Evolutionary conservation across 169 alveolate species (phyloP).

Genomic region (Pseudocohnilembus persalinus): DNA sequence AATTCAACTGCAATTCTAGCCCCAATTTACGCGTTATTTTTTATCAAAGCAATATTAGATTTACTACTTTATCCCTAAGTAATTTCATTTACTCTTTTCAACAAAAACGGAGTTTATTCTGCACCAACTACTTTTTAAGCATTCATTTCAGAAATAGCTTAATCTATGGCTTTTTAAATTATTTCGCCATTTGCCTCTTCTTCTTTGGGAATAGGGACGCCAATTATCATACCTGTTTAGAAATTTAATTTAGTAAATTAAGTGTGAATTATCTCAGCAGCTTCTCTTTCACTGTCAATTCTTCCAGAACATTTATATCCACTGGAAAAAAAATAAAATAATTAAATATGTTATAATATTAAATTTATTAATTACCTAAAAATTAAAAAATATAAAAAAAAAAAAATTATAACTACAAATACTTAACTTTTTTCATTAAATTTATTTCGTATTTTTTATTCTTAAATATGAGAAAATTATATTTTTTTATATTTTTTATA

Average conservation of each 20-base stretch:
- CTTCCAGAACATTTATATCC: conserved; percentile 50
- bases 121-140: conserved; percentile 64
- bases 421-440: too few species aligned
- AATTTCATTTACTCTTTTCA: conserved; percentile 82
- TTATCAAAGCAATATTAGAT: conserved; percentile 76
- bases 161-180: conserved; percentile 63
- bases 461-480: too few species aligned
- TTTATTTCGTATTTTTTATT: too few species aligned
- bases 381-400: too few species aligned
- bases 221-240: conserved; percentile 71
- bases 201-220: conserved; percentile 79
- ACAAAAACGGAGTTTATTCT: conserved; percentile 82
- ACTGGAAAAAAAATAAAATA: conserved; percentile 12
- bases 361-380: too few species aligned
- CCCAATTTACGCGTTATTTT: conserved; percentile 82
- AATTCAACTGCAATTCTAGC: conserved; percentile 65
- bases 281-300: conserved; percentile 59
- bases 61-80: conserved; percentile 79
- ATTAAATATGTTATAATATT: too few species aligned
- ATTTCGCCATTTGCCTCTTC: conserved; percentile 56
- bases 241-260: conserved; percentile 46
- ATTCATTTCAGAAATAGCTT: conserved; percentile 73
- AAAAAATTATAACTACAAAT: too few species aligned
- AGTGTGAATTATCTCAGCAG: conserved; percentile 65
- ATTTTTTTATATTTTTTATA: too few species aligned